Evolutionary conservation across 2,329 filamentous ascomycete genomes (phyloP).

Genomic region (Pseudopithomyces maydicus): DNA sequence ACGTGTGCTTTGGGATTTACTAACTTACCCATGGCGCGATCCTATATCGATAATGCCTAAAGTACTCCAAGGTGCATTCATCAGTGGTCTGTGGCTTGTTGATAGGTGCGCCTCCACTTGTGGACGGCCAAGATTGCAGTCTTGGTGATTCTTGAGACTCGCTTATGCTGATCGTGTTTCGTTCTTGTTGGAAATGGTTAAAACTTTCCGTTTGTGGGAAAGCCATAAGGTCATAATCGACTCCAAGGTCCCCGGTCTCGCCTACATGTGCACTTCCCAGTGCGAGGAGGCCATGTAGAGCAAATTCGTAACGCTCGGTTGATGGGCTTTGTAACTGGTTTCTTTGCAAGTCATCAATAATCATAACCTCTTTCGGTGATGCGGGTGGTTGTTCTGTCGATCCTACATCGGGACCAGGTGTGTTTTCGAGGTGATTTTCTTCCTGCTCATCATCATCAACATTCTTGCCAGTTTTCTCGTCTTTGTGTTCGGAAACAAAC

Average conservation of each 20-base stretch:
- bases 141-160: not conserved
- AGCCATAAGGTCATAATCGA: not conserved
- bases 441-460: not conserved
- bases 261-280: slow-evolving; percentile 13
- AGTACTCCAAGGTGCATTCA: slow-evolving; percentile 41
- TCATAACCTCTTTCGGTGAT: not conserved
- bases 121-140: slow-evolving; percentile 6
- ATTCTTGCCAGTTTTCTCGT: not conserved
- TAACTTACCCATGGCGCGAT: slow-evolving; percentile 57
- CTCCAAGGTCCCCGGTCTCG: not conserved
- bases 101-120: not conserved
- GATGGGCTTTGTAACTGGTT: slow-evolving; percentile 11
- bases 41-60: slow-evolving; percentile 55
- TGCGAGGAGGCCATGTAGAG: slow-evolving; percentile 25
- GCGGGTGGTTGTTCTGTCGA: not conserved
- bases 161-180: not conserved
- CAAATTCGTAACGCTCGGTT: slow-evolving; percentile 24
- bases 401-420: not conserved
- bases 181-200: not conserved
- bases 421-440: not conserved
- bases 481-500: slow-evolving; percentile 12
- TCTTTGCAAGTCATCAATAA: not conserved
- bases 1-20: not conserved
- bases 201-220: not conserved
- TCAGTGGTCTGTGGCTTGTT: slow-evolving; percentile 1